phyloP scores from a whole-genome alignment of 371 early-diverging fungal species.

The Rhizopus sp. region DNA sequence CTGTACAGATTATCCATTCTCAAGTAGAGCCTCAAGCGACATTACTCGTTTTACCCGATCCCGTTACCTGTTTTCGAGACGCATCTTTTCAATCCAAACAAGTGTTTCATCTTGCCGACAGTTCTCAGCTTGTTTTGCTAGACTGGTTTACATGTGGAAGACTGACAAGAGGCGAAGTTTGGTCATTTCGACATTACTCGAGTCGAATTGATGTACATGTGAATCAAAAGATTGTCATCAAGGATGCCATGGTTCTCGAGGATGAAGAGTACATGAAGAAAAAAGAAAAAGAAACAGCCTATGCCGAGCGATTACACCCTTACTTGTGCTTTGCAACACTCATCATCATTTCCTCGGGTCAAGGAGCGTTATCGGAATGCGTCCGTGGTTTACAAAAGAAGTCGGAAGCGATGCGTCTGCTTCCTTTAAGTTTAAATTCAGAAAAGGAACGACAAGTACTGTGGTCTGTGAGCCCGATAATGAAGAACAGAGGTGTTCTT shows the following conservation, averaged over 20 bases:
- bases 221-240: slow-evolving; percentile 42
- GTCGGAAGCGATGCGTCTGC: slow-evolving; percentile 32
- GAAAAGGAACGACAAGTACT: slow-evolving; percentile 25
- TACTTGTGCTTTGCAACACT: slow-evolving; percentile 53
- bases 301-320: slow-evolving; percentile 37
- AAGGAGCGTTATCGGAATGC: slow-evolving; percentile 12
- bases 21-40: slow-evolving; percentile 41
- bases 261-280: slow-evolving; percentile 36
- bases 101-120: slow-evolving; percentile 42
- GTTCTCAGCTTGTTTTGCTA: slow-evolving; percentile 62
- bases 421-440: slow-evolving; percentile 28
- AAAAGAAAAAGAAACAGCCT: slow-evolving; percentile 27
- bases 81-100: slow-evolving; percentile 70
- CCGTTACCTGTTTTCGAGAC: slow-evolving; percentile 71
- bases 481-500: slow-evolving; percentile 35
- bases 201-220: slow-evolving; percentile 61
- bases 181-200: slow-evolving; percentile 70
- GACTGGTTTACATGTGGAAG: slow-evolving; percentile 87
- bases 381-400: slow-evolving; percentile 22
- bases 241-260: slow-evolving; percentile 66
- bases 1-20: slow-evolving; percentile 49
- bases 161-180: slow-evolving; percentile 69
- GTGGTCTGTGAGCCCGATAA: slow-evolving; percentile 41
- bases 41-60: slow-evolving; percentile 71
- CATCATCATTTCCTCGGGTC: slow-evolving; percentile 23